phyloP scores from a whole-genome alignment of 1,139 yeast genomes.

The Diutina pseudorugosa region DNA sequence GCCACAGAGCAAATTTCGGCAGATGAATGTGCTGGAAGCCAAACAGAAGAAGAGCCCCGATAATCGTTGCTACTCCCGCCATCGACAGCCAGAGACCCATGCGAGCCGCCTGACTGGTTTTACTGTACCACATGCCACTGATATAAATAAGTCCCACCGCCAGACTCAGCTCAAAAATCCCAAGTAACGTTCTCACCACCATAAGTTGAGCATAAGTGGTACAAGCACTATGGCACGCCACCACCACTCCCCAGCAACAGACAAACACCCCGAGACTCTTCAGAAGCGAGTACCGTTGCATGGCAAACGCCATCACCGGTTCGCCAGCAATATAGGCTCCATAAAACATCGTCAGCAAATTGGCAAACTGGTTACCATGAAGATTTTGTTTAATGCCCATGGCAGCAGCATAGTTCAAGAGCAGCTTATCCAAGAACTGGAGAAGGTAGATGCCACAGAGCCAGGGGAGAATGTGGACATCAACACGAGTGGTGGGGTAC shows the following conservation, averaged over 20 bases:
- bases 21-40: slow-evolving; percentile 5
- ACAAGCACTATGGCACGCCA: slow-evolving; percentile 1
- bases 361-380: slow-evolving; percentile 24
- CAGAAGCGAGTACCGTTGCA: slow-evolving; percentile 1
- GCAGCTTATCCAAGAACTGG: slow-evolving; percentile 32
- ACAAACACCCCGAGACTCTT: neutral
- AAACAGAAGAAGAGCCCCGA: neutral
- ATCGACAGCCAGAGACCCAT: slow-evolving; percentile 1
- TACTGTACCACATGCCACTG: neutral
- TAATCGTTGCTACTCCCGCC: neutral
- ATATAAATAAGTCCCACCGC: neutral
- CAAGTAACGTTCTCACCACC: slow-evolving; percentile 27
- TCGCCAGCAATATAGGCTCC: slow-evolving; percentile 32
- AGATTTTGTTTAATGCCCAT: slow-evolving; percentile 34
- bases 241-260: neutral
- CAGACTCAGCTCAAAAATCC: slow-evolving; percentile 10
- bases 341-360: slow-evolving; percentile 30
- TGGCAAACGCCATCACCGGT: slow-evolving; percentile 2
- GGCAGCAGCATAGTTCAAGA: slow-evolving; percentile 36
- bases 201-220: slow-evolving; percentile 26
- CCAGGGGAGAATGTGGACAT: slow-evolving; percentile 2
- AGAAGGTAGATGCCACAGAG: slow-evolving; percentile 13
- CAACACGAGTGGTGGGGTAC: neutral
- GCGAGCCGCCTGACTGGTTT: neutral
- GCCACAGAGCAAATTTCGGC: slow-evolving; percentile 14